Percentiles rank a stretch among this genome's conserved stretches.
phyloP scores from a whole-genome alignment of 2,329 filamentous ascomycete genomes.

The Colletotrichum sp. region DNA sequence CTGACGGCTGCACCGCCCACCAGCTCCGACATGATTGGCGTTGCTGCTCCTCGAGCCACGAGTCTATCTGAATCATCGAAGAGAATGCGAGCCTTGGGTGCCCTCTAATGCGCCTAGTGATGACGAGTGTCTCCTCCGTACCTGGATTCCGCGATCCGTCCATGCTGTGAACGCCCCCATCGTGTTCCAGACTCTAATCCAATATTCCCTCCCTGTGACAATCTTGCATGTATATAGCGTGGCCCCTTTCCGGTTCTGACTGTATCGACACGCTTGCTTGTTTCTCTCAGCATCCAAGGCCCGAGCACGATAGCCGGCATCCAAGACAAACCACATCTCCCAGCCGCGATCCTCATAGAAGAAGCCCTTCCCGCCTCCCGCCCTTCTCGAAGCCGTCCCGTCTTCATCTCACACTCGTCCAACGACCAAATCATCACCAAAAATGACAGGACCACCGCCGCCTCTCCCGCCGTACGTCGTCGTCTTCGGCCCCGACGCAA shows the following conservation, averaged over 20 bases:
- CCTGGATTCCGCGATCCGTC: neutral
- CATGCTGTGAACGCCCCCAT: neutral
- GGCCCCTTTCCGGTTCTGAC: neutral
- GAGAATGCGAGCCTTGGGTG: neutral
- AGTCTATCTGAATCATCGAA: neutral
- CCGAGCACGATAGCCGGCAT: neutral
- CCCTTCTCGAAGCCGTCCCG: neutral
- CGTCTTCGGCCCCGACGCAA: constrained; percentile 50
- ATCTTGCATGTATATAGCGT: neutral
- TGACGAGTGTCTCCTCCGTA: neutral
- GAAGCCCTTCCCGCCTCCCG: neutral
- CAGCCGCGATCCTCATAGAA: neutral
- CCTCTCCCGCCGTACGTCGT: constrained; percentile 21
- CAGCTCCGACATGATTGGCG: neutral
- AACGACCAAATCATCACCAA: neutral
- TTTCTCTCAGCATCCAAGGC: neutral
- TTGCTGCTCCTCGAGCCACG: neutral
- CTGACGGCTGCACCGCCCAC: neutral
- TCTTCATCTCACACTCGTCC: neutral
- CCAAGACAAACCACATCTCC: neutral
- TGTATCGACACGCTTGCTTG: neutral
- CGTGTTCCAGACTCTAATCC: neutral
- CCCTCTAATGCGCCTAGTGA: neutral
- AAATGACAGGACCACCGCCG: constrained; percentile 24
- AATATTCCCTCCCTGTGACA: neutral